Conservation (phyloP, 805 yeast genomes). For the Crinitomyces ghanaensis region DNA sequence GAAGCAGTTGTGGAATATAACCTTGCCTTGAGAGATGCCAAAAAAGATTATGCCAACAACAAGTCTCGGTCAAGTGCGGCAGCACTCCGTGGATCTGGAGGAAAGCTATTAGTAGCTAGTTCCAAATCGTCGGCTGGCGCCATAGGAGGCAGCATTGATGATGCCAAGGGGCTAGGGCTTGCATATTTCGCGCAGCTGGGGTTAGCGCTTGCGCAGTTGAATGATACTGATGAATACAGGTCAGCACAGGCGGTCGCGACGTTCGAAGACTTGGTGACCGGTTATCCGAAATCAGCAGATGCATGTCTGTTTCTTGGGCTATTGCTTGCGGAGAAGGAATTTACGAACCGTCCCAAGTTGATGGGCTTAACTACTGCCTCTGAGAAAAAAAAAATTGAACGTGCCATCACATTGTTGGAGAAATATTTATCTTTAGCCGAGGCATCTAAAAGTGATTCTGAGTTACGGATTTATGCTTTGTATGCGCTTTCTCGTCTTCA, state of each 20-base stretch:
- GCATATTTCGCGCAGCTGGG: too few relatives aligned
- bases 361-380: conserved; percentile 5
- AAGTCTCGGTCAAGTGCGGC: conserved; percentile 84
- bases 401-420: conserved; percentile 56
- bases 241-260: conserved; percentile 73
- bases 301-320: conserved; percentile 60
- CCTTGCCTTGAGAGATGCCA: conserved; percentile 39
- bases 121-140: too few relatives aligned
- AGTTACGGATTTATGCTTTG: conserved; percentile 54
- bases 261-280: conserved; percentile 60
- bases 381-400: conserved; percentile 22
- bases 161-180: too few relatives aligned
- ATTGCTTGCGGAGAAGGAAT: conserved; percentile 57
- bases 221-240: conserved; percentile 29
- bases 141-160: too few relatives aligned
- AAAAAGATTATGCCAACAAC: conserved; percentile 46
- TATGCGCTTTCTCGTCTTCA: conserved; percentile 57
- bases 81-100: too few relatives aligned
- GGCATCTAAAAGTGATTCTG: conserved; percentile 39
- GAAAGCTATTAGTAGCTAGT: too few relatives aligned
- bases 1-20: conserved; percentile 63
- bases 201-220: too few relatives aligned
- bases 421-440: conserved; percentile 54
- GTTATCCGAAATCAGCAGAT: conserved; percentile 60
- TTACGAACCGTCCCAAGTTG: conserved; percentile 33